phyloP scores from a whole-genome alignment of 2,329 filamentous ascomycete species.

The Aphanocladium album region DNA sequence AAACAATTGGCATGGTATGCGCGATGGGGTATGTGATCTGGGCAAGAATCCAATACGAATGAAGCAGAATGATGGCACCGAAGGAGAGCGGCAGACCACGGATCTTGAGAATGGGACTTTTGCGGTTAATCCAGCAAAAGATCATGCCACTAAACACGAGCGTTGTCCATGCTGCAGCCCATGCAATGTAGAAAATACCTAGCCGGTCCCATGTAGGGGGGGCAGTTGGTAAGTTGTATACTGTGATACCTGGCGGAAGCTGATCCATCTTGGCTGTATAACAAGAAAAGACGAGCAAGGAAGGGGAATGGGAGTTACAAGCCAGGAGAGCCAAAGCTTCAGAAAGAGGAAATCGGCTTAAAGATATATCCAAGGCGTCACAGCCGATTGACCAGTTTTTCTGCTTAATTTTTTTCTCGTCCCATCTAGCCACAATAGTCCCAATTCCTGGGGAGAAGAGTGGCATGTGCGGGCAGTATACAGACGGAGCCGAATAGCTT shows the following conservation, averaged over 20 bases:
- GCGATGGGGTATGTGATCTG: slow-evolving; percentile 40
- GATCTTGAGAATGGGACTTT: slow-evolving; percentile 32
- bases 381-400: not conserved
- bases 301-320: not conserved
- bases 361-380: not conserved
- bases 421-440: not conserved
- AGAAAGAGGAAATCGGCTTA: not conserved
- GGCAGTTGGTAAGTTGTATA: slow-evolving; percentile 25
- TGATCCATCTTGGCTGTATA: slow-evolving; percentile 1
- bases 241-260: slow-evolving; percentile 17
- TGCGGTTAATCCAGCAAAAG: slow-evolving; percentile 29
- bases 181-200: slow-evolving; percentile 27
- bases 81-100: slow-evolving; percentile 33
- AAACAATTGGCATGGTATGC: slow-evolving; percentile 32
- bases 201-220: slow-evolving; percentile 24
- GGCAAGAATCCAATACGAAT: slow-evolving; percentile 34
- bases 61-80: slow-evolving; percentile 31
- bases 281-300: not conserved
- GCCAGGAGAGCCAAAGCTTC: no score
- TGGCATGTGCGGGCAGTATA: not conserved
- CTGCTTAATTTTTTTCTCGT: not conserved
- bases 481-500: not conserved
- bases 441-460: not conserved
- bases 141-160: slow-evolving; percentile 30
- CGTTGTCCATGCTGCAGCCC: slow-evolving; percentile 23